Evolutionary conservation across 2,329 filamentous ascomycete genomes (phyloP).

Genomic region (Apiospora rasikravindrae): DNA sequence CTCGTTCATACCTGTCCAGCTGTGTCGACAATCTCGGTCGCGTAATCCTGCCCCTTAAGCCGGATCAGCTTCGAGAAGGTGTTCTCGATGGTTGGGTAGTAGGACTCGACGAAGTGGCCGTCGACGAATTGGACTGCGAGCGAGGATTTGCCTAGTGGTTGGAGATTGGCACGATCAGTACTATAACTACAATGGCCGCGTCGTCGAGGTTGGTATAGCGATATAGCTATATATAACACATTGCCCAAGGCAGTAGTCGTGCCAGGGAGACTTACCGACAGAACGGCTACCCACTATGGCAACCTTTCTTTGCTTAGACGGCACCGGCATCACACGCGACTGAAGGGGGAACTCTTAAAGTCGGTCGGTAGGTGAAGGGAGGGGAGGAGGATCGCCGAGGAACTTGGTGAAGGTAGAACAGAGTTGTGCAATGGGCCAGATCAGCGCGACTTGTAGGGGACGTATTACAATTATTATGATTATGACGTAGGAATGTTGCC

Average conservation of each 20-base stretch:
- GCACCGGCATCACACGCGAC: conserved; percentile 61
- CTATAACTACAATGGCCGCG: background rate
- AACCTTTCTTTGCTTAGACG: conserved; percentile 89
- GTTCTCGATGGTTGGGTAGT: conserved; percentile 99
- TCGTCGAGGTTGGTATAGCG: background rate
- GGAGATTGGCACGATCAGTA: background rate
- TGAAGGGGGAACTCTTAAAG: background rate
- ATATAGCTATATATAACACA: background rate
- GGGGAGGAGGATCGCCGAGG: background rate
- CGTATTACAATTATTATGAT: conserved; percentile 20
- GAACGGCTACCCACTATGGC: conserved; percentile 95
- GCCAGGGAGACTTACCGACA: conserved; percentile 59
- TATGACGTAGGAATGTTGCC: conserved; percentile 24
- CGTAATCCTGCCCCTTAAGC: conserved; percentile 89
- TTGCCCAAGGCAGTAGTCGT: background rate
- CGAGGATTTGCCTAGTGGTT: conserved; percentile 85
- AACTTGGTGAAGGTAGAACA: conserved; percentile 23
- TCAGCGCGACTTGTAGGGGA: conserved; percentile 14
- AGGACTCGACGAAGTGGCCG: conserved; percentile 97
- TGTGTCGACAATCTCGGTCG: conserved; percentile 97
- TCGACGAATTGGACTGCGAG: conserved; percentile 97
- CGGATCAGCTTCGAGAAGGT: conserved; percentile 97
- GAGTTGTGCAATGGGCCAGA: conserved; percentile 20
- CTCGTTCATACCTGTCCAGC: conserved; percentile 76
- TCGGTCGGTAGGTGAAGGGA: background rate